Conservation (phyloP, 2,329 filamentous ascomycete genomes). For the Curvularia hawaiiensis region DNA sequence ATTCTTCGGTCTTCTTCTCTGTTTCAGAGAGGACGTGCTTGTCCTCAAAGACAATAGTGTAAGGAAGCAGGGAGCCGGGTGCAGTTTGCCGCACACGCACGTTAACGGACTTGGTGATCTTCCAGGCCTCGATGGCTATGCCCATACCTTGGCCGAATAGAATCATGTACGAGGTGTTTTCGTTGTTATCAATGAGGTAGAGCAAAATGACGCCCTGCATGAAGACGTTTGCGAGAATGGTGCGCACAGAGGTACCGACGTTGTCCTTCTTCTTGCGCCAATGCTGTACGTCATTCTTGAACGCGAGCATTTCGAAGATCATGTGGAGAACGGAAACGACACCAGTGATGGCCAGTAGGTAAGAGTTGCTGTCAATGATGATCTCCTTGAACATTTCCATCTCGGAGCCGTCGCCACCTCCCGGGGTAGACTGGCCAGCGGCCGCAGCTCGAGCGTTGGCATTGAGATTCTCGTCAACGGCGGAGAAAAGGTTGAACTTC, state of each 20-base stretch:
- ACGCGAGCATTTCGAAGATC: conserved; percentile 93
- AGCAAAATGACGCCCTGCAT: conserved; percentile 97
- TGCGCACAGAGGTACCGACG: conserved; percentile 92
- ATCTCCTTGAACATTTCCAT: conserved; percentile 98
- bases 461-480: conserved; percentile 86
- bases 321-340: conserved; percentile 89
- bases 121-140: conserved; percentile 82
- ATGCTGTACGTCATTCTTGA: conserved; percentile 96
- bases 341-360: conserved; percentile 82
- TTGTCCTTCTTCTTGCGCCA: conserved; percentile 99
- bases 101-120: conserved; percentile 93
- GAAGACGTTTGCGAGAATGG: conserved; percentile 95
- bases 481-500: conserved; percentile 87
- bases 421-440: conserved; percentile 69
- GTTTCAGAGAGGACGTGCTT: conserved; percentile 96
- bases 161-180: conserved; percentile 99
- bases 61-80: conserved; percentile 75
- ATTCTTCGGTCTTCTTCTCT: conserved; percentile 97
- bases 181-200: conserved; percentile 95
- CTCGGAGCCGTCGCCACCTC: conserved; percentile 86
- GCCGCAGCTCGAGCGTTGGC: conserved; percentile 80
- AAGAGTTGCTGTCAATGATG: conserved; percentile 90
- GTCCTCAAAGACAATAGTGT: conserved; percentile 85
- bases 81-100: conserved; percentile 75
- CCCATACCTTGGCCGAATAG: conserved; percentile 89